These are phyloP conservation scores for Pythium aquatile DNA, from an alignment of 352 stramenopile species.

Conservation along the genomic window DNA sequence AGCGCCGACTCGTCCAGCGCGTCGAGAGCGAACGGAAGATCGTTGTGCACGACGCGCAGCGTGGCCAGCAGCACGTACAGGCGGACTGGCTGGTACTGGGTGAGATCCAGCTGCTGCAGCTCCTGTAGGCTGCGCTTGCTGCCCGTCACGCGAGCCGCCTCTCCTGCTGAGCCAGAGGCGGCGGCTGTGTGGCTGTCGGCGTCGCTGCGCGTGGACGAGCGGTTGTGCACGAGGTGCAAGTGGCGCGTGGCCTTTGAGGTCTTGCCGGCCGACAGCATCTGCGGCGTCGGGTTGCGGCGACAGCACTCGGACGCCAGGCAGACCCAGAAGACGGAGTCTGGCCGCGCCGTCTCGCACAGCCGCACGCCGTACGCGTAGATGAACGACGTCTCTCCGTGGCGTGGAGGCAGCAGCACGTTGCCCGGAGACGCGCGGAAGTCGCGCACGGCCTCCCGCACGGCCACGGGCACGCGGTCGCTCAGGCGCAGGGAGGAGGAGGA, in stretches of 20 bases:
- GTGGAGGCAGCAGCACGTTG: conserved; percentile 1
- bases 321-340: conserved; percentile 1
- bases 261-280: conserved; percentile 8
- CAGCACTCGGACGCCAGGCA: conserved; percentile 12
- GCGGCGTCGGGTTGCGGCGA: neutral
- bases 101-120: conserved; percentile 7
- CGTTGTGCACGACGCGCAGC: conserved; percentile 6
- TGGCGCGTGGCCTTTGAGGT: conserved; percentile 16
- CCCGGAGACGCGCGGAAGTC: conserved; percentile 3
- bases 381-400: conserved; percentile 3
- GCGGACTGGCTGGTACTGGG: neutral
- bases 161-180: neutral
- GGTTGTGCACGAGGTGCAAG: conserved; percentile 3
- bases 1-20: conserved; percentile 2
- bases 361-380: conserved; percentile 16
- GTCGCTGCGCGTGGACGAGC: neutral
- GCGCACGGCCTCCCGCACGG: conserved; percentile 3
- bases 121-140: conserved; percentile 5
- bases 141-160: neutral
- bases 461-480: conserved; percentile 6
- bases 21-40: conserved; percentile 8
- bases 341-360: neutral
- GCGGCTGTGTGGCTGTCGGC: neutral
- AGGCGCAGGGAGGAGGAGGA: neutral
- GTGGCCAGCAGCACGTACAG: conserved; percentile 10